Conservation (phyloP, 2,329 filamentous ascomycete genomes). For the Penicillium griseofulvum region DNA sequence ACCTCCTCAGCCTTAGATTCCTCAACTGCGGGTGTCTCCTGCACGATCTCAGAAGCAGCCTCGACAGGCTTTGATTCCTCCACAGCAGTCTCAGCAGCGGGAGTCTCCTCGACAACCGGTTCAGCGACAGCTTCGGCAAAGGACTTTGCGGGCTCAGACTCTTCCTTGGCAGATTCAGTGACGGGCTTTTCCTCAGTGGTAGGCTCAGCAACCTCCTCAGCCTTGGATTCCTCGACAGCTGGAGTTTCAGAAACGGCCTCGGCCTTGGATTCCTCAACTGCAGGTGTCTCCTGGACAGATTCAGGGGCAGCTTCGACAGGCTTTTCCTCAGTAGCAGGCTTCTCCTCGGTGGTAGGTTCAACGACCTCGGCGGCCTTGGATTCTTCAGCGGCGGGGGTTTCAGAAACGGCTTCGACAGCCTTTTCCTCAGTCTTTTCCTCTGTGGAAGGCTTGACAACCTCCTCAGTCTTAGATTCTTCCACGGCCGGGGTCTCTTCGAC, state of each 20-base stretch:
- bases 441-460: not conserved
- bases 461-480: not conserved
- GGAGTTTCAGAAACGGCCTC: not conserved
- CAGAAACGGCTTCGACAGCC: constrained; percentile 1
- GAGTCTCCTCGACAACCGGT: not conserved
- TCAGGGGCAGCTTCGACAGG: too few species aligned
- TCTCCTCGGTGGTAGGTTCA: not conserved
- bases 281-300: not conserved
- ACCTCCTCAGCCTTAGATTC: not conserved
- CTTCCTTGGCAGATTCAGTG: not conserved
- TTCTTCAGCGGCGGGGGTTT: constrained; percentile 1
- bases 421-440: not conserved
- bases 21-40: not conserved
- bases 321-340: too few species aligned
- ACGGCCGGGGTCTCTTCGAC: not conserved
- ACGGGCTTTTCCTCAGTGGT: constrained; percentile 1
- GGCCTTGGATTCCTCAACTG: not conserved
- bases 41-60: constrained; percentile 5
- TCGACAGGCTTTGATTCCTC: not conserved
- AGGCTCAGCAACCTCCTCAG: not conserved
- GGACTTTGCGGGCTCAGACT: constrained; percentile 2
- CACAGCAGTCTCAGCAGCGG: not conserved
- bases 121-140: constrained; percentile 7
- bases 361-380: not conserved
- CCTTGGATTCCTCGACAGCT: not conserved